Evolutionary conservation across 108 stramenopile genomes (phyloP).

Genomic region (Cyclotella atomus): DNA sequence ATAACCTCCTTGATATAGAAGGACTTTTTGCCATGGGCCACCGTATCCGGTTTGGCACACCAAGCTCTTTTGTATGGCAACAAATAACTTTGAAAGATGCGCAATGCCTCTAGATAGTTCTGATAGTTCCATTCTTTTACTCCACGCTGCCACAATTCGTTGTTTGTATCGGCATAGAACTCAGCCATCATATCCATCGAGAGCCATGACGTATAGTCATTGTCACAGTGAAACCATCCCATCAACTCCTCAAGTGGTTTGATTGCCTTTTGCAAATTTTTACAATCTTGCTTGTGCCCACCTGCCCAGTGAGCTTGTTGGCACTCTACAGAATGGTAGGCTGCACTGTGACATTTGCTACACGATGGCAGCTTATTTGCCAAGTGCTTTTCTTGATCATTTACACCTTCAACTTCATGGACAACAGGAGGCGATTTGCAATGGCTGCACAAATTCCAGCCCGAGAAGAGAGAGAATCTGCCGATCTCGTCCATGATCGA

Average conservation of each 20-base stretch:
- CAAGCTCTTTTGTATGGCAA: slow-evolving; percentile 29
- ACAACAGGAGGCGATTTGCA: background rate
- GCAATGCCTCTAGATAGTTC: slow-evolving; percentile 62
- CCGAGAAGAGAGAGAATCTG: background rate
- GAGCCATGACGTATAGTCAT: background rate
- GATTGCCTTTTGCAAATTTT: slow-evolving; percentile 17
- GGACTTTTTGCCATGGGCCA: too few relatives aligned
- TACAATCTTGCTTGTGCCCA: slow-evolving; percentile 45
- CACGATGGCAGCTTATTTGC: slow-evolving; percentile 47
- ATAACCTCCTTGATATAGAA: background rate
- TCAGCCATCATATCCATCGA: background rate
- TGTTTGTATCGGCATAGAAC: slow-evolving; percentile 2
- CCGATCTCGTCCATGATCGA: too few relatives aligned
- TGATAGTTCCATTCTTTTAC: slow-evolving; percentile 44
- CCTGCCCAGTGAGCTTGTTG: slow-evolving; percentile 56
- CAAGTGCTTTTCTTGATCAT: background rate
- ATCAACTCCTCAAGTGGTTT: slow-evolving; percentile 49
- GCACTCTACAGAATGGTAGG: slow-evolving; percentile 53
- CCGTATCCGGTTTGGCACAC: background rate
- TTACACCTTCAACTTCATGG: background rate
- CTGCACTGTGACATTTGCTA: slow-evolving; percentile 46
- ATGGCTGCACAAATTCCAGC: slow-evolving; percentile 1
- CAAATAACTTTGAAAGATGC: slow-evolving; percentile 55
- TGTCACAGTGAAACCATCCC: slow-evolving; percentile 12
- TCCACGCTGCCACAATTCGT: slow-evolving; percentile 22